Conservation (phyloP, 192 early-diverging fungal species). For the Diversispora epigaea region DNA sequence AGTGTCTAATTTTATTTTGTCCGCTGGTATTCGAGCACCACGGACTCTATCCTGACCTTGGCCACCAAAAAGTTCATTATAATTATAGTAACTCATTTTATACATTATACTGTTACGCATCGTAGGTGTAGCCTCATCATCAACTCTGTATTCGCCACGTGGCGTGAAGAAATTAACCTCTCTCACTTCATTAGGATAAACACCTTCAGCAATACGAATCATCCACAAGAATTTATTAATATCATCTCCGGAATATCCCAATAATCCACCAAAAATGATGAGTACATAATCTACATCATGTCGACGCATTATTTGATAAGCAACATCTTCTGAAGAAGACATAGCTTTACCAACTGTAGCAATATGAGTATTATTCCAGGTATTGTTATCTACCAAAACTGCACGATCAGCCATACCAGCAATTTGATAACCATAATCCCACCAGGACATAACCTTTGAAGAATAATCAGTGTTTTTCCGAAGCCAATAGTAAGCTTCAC, state of each 20-base stretch:
- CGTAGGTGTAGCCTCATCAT: slow-evolving; percentile 80
- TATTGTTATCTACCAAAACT: slow-evolving; percentile 99
- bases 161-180: slow-evolving; percentile 87
- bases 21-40: slow-evolving; percentile 65
- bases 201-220: slow-evolving; percentile 97
- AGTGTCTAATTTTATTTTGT: slow-evolving; percentile 76
- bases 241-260: slow-evolving; percentile 99
- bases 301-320: slow-evolving; percentile 85
- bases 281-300: slow-evolving; percentile 98
- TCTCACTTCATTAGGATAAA: slow-evolving; percentile 92
- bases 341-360: slow-evolving; percentile 95
- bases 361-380: slow-evolving; percentile 99
- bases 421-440: slow-evolving; percentile 99
- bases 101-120: slow-evolving; percentile 96
- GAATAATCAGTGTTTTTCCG: slow-evolving; percentile 92
- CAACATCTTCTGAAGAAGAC: slow-evolving; percentile 85
- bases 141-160: slow-evolving; percentile 90
- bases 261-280: slow-evolving; percentile 92
- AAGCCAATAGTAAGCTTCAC: slow-evolving; percentile 99
- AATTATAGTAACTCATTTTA: slow-evolving; percentile 97
- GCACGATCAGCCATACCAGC: slow-evolving; percentile 98
- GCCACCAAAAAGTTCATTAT: slow-evolving; percentile 82
- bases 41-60: slow-evolving; percentile 85
- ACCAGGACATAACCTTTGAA: slow-evolving; percentile 98
- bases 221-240: slow-evolving; percentile 99